phyloP scores from a whole-genome alignment of 257 asterid genomes.

The Solanum commersonii region DNA sequence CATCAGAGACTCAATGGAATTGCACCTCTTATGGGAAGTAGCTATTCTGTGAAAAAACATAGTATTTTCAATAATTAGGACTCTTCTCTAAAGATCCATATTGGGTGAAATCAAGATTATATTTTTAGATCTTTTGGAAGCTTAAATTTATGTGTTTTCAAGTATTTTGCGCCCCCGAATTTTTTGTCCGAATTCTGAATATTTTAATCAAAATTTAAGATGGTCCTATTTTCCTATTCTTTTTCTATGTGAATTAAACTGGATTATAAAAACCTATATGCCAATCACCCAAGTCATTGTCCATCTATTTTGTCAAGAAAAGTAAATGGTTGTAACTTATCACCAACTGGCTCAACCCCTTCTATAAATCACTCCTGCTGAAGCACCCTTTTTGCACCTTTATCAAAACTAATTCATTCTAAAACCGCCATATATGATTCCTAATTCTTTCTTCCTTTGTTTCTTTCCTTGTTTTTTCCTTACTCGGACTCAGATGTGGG shows the following conservation, averaged over 20 bases:
- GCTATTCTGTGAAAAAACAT: too few relatives aligned
- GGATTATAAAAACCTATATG: not conserved
- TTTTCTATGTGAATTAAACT: not conserved
- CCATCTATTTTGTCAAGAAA: not conserved
- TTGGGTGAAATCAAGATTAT: not conserved
- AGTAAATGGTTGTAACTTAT: not conserved
- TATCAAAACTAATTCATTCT: not conserved
- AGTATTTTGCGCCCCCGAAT: not conserved
- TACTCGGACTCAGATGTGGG: not conserved
- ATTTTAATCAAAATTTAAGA: not conserved
- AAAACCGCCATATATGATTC: not conserved
- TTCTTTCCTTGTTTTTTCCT: not conserved
- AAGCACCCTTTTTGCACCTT: not conserved
- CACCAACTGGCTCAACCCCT: not conserved
- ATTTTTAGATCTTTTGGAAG: not conserved
- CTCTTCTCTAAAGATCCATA: not conserved
- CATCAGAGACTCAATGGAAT: too few relatives aligned
- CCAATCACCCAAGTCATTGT: not conserved
- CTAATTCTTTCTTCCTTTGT: not conserved
- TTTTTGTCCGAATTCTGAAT: not conserved
- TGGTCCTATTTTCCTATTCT: not conserved
- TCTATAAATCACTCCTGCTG: not conserved
- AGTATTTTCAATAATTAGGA: not conserved
- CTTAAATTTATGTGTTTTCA: not conserved
- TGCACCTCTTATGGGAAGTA: too few relatives aligned